phyloP scores from a whole-genome alignment of 2,329 filamentous ascomycete genomes.

The Hirsutella thompsonii region DNA sequence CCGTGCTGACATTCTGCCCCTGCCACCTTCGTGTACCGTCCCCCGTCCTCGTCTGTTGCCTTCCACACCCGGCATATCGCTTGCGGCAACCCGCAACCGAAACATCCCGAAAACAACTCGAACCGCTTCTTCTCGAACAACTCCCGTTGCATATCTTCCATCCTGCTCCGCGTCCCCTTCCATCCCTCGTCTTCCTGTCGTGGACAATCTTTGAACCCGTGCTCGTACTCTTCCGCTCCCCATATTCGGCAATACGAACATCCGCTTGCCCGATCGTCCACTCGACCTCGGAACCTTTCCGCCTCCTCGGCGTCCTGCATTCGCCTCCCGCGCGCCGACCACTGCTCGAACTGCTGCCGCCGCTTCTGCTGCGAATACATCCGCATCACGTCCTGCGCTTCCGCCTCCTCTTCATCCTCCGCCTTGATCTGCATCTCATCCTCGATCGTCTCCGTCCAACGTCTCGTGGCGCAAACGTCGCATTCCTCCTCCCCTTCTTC shows the following conservation, averaged over 20 bases:
- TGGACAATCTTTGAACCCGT: background rate
- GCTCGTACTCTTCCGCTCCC: background rate
- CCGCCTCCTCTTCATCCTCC: background rate
- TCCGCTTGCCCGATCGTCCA: background rate
- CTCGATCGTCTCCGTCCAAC: background rate
- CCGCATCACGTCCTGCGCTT: background rate
- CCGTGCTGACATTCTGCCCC: background rate
- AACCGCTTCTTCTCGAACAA: background rate
- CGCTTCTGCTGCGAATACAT: background rate
- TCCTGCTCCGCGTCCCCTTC: background rate
- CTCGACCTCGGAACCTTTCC: background rate
- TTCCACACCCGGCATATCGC: background rate
- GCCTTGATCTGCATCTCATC: background rate
- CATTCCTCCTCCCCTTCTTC: slow-evolving; percentile 2
- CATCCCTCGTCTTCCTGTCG: background rate
- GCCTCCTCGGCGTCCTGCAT: background rate
- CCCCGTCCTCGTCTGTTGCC: background rate
- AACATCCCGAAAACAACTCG: background rate
- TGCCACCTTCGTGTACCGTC: background rate
- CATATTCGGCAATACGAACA: background rate
- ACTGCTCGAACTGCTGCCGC: background rate
- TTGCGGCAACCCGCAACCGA: background rate
- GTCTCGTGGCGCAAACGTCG: slow-evolving; percentile 1
- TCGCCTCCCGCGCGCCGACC: too few relatives aligned
- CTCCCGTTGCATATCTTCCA: background rate